Base-by-base conservation (phyloP, 169 alveolate genomes). In the Babesia divergens region DNA sequence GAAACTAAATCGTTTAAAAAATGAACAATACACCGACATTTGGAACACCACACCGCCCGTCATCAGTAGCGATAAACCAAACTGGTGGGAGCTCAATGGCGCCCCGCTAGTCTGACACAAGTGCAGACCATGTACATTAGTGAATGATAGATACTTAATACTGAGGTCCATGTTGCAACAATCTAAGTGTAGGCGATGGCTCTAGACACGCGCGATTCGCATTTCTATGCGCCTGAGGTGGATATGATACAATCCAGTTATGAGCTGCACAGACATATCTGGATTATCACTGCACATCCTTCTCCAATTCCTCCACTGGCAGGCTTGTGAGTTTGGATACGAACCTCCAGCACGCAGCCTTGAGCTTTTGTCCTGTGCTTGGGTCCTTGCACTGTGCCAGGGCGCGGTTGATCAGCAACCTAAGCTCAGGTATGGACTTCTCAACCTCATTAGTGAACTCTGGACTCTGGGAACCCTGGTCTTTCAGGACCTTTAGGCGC, bases 311-410 rank as follows among this genome's bases (percentile, higher is more conserved):
- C 46, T 64, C 84, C 43, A 50, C 0, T 7, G 84, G 44, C 31
- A 50, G 5, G 29, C 24, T 22, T 22, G 77, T 64, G 35, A 80
- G 42, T 34, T 71, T 80, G 62, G 88, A 68, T 20, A 80, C 74
- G 51, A 69, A 80, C 18, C 72, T 68, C 84, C 84, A 80, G 84
- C 88, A 80, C 18, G 88, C 88, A 13, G 65, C 44, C 59, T 40
- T 68, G 50, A 77, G 79, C 32, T 77, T 77, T n/a, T 37, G 71
- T 8, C 71, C 82, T 2, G 70, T 60, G 6, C 44, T 28, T 20
- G 60, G 51, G 62, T 77, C 86, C 32, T 66, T 67, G 62, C 86
- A 77, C 46, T 29, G 60, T 20, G 34, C 55, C 29, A 80, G 65
- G 31, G 52, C 74, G 14, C 49, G 7, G 7, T 68, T 54, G 18